phyloP scores from a whole-genome alignment of 257 asterid genomes.

The Striga asiatica region DNA sequence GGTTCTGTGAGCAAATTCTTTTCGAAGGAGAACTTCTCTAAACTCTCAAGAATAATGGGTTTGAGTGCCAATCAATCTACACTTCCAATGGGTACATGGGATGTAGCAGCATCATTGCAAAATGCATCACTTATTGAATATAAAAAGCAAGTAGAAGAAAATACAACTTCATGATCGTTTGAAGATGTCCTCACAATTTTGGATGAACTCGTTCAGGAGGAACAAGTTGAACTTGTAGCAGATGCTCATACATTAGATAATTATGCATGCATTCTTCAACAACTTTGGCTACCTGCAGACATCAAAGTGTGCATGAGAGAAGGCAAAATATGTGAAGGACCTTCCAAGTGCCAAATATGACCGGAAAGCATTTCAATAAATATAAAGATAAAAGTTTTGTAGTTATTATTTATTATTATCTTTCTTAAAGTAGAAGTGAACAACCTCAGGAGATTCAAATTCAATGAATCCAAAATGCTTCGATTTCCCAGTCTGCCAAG shows the following conservation, averaged over 20 bases:
- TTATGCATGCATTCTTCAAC: slow-evolving; percentile 90
- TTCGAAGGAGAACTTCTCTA: background rate
- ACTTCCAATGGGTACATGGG: background rate
- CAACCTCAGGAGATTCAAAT: slow-evolving; percentile 87
- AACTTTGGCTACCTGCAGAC: slow-evolving; percentile 73
- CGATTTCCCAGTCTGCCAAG: slow-evolving; percentile 80
- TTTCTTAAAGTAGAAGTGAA: slow-evolving; percentile 1
- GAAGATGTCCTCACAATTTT: slow-evolving; percentile 44
- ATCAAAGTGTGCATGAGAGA: background rate
- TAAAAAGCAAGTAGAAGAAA: background rate
- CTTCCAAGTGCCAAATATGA: background rate
- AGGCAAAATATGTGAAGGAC: background rate
- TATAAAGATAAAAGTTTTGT: background rate
- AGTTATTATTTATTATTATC: background rate
- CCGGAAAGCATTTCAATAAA: background rate
- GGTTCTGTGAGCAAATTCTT: background rate
- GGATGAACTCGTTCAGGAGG: slow-evolving; percentile 77
- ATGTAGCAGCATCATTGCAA: background rate
- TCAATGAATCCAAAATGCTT: slow-evolving; percentile 92
- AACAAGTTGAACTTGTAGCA: slow-evolving; percentile 65
- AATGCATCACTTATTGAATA: background rate
- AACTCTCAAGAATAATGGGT: background rate
- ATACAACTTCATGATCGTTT: background rate
- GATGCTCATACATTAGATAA: slow-evolving; percentile 71
- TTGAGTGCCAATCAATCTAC: background rate